Conservation (phyloP, 83 land plant species). For the Diphasiastrum complanatum region DNA sequence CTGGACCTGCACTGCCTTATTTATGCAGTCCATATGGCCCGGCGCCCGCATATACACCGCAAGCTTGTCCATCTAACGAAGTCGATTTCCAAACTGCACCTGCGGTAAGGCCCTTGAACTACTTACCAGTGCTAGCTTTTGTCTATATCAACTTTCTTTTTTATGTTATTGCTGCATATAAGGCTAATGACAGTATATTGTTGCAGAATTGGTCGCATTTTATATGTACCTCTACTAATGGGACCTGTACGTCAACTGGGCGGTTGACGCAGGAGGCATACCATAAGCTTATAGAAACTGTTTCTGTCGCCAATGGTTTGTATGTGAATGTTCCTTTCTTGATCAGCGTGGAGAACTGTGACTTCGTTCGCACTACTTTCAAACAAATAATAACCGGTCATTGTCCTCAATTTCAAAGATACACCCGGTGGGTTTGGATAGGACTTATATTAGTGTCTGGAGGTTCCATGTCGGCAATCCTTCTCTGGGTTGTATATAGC, state of each 20-base stretch:
- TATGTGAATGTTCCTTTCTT: conserved; percentile 42
- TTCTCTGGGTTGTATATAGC: conserved; percentile 72
- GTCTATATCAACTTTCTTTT: not conserved
- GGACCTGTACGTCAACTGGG: conserved; percentile 44
- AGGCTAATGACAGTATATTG: too few relatives aligned
- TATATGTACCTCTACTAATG: conserved; percentile 38
- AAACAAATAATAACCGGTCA: conserved; percentile 21
- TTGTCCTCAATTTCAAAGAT: conserved; percentile 49
- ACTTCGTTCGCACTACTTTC: conserved; percentile 63
- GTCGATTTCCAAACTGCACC: conserved; percentile 50
- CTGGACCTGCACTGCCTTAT: conserved; percentile 58
- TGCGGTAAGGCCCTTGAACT: conserved; percentile 36
- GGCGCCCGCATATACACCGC: conserved; percentile 30
- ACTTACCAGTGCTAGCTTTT: not conserved
- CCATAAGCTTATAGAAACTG: conserved; percentile 32
- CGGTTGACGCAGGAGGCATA: conserved; percentile 47
- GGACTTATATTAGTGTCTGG: conserved; percentile 59
- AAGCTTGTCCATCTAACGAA: conserved; percentile 43
- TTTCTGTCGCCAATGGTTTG: conserved; percentile 37
- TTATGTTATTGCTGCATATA: not conserved
- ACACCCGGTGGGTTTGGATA: conserved; percentile 52
- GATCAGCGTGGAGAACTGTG: conserved; percentile 46
- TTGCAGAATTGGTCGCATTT: conserved; percentile 57
- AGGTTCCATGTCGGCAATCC: conserved; percentile 64
- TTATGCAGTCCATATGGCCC: conserved; percentile 63